phyloP scores from a whole-genome alignment of 768 basidiomycete species.

The Sarcomyxa edulis region DNA sequence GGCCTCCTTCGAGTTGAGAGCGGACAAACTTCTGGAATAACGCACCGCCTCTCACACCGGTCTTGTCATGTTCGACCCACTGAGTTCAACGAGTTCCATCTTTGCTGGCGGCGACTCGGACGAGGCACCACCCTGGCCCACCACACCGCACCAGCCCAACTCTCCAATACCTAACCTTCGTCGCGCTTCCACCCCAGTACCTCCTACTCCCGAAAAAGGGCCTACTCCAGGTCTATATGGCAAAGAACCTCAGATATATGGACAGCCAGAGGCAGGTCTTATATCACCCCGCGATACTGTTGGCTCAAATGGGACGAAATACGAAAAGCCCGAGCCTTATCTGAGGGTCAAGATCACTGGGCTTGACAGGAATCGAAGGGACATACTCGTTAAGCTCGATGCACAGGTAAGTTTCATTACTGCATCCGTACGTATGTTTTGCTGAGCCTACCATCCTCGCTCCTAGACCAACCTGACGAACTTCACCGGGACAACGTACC shows the following conservation, averaged over 20 bases:
- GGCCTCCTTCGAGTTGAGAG: too few relatives aligned
- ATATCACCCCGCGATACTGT: conserved; percentile 68
- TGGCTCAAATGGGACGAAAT: conserved; percentile 62
- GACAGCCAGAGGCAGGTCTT: conserved; percentile 78
- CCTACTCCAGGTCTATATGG: conserved; percentile 61
- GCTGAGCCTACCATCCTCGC: not conserved
- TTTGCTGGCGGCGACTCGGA: conserved; percentile 46
- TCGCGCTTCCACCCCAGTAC: conserved; percentile 49
- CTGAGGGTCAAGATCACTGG: conserved; percentile 86
- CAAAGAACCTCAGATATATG: conserved; percentile 82
- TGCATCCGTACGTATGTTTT: conserved; percentile 2
- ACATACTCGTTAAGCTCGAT: conserved; percentile 91
- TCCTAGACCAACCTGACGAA: conserved; percentile 88
- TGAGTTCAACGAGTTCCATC: conserved; percentile 47
- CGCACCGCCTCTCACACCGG: too few relatives aligned
- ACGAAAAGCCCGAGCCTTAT: conserved; percentile 78
- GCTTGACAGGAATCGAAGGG: conserved; percentile 91
- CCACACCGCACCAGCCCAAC: conserved; percentile 69
- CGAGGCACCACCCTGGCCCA: conserved; percentile 68
- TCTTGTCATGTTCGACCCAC: conserved; percentile 64
- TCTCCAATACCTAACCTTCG: conserved; percentile 70
- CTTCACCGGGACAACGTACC: conserved; percentile 83
- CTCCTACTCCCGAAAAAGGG: conserved; percentile 46
- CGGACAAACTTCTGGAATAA: too few relatives aligned
- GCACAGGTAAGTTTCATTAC: conserved; percentile 65